A percentile compares a stretch with the other conserved stretches of the same genome.
phyloP scores from a whole-genome alignment of 371 early-diverging fungal species.

The Haplosporangium sp. region DNA sequence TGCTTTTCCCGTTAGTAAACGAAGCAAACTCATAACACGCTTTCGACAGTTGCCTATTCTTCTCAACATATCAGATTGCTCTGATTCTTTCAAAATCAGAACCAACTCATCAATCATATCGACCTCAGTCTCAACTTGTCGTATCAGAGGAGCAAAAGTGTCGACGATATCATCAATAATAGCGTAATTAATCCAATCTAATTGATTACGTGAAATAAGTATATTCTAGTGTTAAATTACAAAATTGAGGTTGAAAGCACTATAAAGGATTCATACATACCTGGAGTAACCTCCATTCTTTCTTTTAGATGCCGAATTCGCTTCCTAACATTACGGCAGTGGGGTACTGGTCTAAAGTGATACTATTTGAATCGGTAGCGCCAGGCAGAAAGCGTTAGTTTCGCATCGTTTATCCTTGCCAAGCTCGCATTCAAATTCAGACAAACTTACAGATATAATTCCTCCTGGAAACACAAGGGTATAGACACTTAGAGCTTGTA shows the following conservation, averaged over 20 bases:
- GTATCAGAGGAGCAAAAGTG: conserved; percentile 83
- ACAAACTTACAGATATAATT: conserved; percentile 66
- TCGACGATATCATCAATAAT: conserved; percentile 90
- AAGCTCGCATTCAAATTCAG: background rate
- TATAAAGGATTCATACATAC: conserved; percentile 9
- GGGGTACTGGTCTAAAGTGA: conserved; percentile 70
- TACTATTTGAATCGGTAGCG: conserved; percentile 54
- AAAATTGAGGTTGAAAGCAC: background rate
- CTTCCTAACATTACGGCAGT: conserved; percentile 71
- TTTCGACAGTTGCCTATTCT: conserved; percentile 89
- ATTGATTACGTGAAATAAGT: background rate
- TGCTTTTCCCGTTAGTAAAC: conserved; percentile 83
- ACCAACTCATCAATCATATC: conserved; percentile 94
- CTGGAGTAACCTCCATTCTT: conserved; percentile 69
- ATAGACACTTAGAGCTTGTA: conserved; percentile 87
- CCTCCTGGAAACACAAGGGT: conserved; percentile 81
- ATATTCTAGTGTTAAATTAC: background rate
- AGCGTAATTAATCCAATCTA: conserved; percentile 93
- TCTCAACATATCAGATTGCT: conserved; percentile 89
- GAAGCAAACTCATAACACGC: conserved; percentile 80
- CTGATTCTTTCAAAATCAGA: conserved; percentile 73
- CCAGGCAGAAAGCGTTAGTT: background rate
- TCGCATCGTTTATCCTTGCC: background rate
- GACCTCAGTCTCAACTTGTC: conserved; percentile 86
- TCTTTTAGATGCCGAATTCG: conserved; percentile 74